Conservation (phyloP, 2,329 filamentous ascomycete genomes). For the Graphilbum sp. region DNA sequence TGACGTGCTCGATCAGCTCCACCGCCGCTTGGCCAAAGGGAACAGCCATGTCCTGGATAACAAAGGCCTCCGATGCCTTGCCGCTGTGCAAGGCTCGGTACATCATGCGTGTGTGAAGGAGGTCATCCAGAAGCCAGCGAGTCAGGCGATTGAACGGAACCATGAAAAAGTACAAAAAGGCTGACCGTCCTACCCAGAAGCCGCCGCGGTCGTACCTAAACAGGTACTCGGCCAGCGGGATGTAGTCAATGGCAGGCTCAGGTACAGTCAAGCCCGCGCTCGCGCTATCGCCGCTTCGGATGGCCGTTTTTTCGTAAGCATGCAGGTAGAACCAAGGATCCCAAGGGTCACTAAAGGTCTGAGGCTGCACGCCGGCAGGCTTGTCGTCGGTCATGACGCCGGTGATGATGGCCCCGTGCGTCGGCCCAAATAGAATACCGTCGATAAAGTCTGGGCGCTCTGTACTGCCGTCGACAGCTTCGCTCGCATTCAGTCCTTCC, state of each 20-base stretch:
- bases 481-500: slow-evolving; percentile 6
- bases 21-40: slow-evolving; percentile 31
- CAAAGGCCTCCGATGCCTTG: slow-evolving; percentile 44
- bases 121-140: slow-evolving; percentile 54
- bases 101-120: slow-evolving; percentile 56
- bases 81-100: slow-evolving; percentile 54
- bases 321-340: slow-evolving; percentile 69
- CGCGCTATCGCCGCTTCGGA: too few relatives aligned
- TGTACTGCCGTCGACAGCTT: not conserved
- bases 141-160: slow-evolving; percentile 49
- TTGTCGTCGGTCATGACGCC: slow-evolving; percentile 42
- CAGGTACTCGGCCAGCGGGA: slow-evolving; percentile 55
- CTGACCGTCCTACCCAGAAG: slow-evolving; percentile 53
- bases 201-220: slow-evolving; percentile 61
- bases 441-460: slow-evolving; percentile 52
- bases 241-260: slow-evolving; percentile 30
- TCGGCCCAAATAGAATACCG: slow-evolving; percentile 47
- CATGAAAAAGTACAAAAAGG: slow-evolving; percentile 48
- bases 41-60: slow-evolving; percentile 50
- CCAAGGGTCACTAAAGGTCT: slow-evolving; percentile 37
- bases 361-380: slow-evolving; percentile 21
- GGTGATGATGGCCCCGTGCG: slow-evolving; percentile 48
- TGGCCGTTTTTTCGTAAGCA: slow-evolving; percentile 17
- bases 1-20: slow-evolving; percentile 35
- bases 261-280: slow-evolving; percentile 30